Percentiles rank a stretch among this genome's conserved stretches.
Conservation (phyloP, 1,284 basidiomycete species). For the Ganoderma lingzhi region DNA sequence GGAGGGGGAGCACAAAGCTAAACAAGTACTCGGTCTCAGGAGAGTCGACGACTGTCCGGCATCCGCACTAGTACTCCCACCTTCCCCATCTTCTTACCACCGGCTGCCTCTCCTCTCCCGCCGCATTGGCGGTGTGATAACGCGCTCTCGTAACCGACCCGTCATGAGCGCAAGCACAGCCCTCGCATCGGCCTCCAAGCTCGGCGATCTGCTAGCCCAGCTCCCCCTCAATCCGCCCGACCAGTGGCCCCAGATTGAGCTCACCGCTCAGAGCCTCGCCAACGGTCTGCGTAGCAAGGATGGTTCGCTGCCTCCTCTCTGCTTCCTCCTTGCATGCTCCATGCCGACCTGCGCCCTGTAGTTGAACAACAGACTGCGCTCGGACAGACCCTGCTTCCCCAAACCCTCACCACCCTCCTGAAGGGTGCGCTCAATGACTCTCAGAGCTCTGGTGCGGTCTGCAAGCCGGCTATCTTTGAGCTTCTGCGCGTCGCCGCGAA, state of each 20-base stretch:
- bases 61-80: conserved; percentile 17
- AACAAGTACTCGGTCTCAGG: background rate
- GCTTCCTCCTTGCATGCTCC: conserved; percentile 25
- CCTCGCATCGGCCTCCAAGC: conserved; percentile 41
- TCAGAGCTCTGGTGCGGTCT: conserved; percentile 49
- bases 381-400: conserved; percentile 69
- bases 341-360: conserved; percentile 39
- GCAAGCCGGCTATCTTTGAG: conserved; percentile 64
- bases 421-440: conserved; percentile 59
- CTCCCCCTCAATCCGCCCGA: conserved; percentile 44
- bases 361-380: conserved; percentile 77
- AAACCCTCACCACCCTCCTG: conserved; percentile 67
- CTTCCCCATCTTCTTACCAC: conserved; percentile 18
- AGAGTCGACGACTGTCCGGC: conserved; percentile 14
- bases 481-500: conserved; percentile 80
- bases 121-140: conserved; percentile 12
- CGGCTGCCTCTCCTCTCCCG: conserved; percentile 12
- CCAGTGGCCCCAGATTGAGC: conserved; percentile 62
- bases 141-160: conserved; percentile 7
- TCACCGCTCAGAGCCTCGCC: conserved; percentile 63
- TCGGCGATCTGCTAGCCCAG: conserved; percentile 43
- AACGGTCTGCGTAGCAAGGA: conserved; percentile 66
- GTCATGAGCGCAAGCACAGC: conserved; percentile 36
- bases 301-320: conserved; percentile 38
- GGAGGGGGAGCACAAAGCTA: conserved; percentile 8